These are phyloP conservation scores for Neonectria magnoliae DNA, from an alignment of 2,329 filamentous ascomycete species.

Conservation along the genomic window DNA sequence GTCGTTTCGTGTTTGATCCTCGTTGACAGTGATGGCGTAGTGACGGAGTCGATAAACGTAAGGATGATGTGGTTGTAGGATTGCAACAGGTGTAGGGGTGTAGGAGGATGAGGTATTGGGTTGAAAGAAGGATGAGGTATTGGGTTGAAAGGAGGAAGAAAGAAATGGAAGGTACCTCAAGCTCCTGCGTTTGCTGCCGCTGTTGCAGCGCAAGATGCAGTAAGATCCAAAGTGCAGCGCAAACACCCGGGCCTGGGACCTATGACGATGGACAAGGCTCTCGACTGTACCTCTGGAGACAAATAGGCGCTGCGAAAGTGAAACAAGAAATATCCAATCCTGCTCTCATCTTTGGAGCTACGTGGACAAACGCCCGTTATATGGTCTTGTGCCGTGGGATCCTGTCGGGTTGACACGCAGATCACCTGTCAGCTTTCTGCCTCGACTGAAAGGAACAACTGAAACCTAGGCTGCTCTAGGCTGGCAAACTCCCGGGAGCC, in stretches of 20 bases:
- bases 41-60: neutral
- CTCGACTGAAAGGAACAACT: neutral
- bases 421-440: conserved; percentile 2
- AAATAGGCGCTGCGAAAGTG: neutral
- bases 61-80: neutral
- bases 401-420: neutral
- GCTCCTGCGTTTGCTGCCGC: neutral
- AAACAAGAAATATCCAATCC: neutral
- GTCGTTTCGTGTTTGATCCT: conserved; percentile 1
- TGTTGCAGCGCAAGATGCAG: neutral
- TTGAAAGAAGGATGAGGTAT: neutral
- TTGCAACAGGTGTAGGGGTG: too few relatives aligned
- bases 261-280: neutral
- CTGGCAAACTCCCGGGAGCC: neutral
- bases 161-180: neutral
- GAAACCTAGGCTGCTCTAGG: conserved; percentile 9
- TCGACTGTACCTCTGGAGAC: neutral
- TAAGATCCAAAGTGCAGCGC: neutral
- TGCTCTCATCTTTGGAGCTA: neutral
- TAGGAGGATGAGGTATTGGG: neutral
- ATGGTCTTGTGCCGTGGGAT: conserved; percentile 9
- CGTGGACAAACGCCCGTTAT: conserved; percentile 1
- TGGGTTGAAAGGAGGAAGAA: neutral
- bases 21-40: neutral
- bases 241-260: neutral